A percentile compares a stretch with the other conserved stretches of the same genome.
These are phyloP conservation scores for Neopestalotiopsis rosae DNA, from an alignment of 2,329 filamentous ascomycete genomes.

Conservation along the genomic window DNA sequence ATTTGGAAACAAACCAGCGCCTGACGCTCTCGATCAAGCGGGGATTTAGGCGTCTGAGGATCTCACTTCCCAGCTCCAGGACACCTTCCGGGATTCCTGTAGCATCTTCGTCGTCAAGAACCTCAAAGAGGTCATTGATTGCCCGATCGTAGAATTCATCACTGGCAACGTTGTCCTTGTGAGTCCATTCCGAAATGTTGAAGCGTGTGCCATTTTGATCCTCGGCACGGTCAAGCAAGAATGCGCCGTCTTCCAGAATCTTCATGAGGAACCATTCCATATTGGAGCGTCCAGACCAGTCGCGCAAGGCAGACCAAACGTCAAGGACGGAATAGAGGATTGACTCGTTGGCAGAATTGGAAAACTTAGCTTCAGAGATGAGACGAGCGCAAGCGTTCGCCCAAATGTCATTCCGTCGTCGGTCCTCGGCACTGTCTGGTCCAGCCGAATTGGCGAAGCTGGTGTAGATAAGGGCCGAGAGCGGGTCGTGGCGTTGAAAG, in stretches of 20 bases:
- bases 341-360: conserved; percentile 77
- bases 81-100: conserved; percentile 88
- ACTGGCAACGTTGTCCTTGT: conserved; percentile 80
- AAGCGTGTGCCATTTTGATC: conserved; percentile 75
- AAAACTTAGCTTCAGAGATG: conserved; percentile 64
- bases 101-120: conserved; percentile 83
- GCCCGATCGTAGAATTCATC: conserved; percentile 89
- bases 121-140: conserved; percentile 79
- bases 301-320: conserved; percentile 83
- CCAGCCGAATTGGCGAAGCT: conserved; percentile 87
- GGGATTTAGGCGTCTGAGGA: conserved; percentile 76
- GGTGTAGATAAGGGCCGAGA: conserved; percentile 85
- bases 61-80: conserved; percentile 82
- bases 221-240: conserved; percentile 84
- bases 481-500: conserved; percentile 86
- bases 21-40: conserved; percentile 77
- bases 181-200: conserved; percentile 74
- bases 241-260: conserved; percentile 89
- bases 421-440: conserved; percentile 81
- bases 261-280: conserved; percentile 96
- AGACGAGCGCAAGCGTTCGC: conserved; percentile 84
- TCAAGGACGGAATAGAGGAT: conserved; percentile 86
- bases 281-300: conserved; percentile 88
- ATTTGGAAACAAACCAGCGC: conserved; percentile 85
- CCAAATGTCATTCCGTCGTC: conserved; percentile 83